phyloP scores from a whole-genome alignment of 257 asterid genomes.

The Verbena officinalis region DNA sequence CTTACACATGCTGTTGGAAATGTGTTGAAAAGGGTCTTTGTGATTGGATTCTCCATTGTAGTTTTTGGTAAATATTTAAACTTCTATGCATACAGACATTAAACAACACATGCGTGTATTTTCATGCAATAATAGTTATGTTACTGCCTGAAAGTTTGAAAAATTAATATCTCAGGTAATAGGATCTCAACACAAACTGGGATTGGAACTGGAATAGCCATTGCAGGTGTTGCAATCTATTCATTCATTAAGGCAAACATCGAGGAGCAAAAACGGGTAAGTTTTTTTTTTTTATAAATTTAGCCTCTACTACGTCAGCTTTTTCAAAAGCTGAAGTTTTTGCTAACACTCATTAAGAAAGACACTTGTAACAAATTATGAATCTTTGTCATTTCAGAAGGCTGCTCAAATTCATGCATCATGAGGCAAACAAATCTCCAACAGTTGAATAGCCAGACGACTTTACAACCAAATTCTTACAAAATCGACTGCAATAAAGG shows the following conservation, averaged over 20 bases:
- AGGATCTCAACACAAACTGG: constrained; percentile 55
- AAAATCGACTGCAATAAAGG: constrained; percentile 3
- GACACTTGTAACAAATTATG: constrained; percentile 20
- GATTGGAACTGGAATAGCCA: constrained; percentile 48
- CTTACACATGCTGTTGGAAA: constrained; percentile 55
- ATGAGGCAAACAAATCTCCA: background rate
- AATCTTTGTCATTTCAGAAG: constrained; percentile 32
- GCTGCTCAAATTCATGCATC: constrained; percentile 31
- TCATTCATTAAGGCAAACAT: constrained; percentile 51
- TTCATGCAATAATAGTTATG: background rate
- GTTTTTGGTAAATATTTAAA: constrained; percentile 38
- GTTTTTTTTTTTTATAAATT: no score
- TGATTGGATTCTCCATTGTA: constrained; percentile 52
- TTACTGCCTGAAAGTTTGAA: background rate
- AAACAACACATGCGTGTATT: background rate
- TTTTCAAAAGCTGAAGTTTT: no score
- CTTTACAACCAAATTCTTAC: background rate
- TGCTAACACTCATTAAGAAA: no score
- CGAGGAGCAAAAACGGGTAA: constrained; percentile 43
- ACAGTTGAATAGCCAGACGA: background rate
- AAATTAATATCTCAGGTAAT: constrained; percentile 34
- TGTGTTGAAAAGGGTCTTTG: constrained; percentile 53
- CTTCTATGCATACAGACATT: background rate
- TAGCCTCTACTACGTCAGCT: no score
- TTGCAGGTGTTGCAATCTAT: constrained; percentile 51